Percentiles rank a stretch among this genome's conserved stretches.
Evolutionary conservation across 805 yeast genomes (phyloP).

Genomic region (Blastobotrys robertii): DNA sequence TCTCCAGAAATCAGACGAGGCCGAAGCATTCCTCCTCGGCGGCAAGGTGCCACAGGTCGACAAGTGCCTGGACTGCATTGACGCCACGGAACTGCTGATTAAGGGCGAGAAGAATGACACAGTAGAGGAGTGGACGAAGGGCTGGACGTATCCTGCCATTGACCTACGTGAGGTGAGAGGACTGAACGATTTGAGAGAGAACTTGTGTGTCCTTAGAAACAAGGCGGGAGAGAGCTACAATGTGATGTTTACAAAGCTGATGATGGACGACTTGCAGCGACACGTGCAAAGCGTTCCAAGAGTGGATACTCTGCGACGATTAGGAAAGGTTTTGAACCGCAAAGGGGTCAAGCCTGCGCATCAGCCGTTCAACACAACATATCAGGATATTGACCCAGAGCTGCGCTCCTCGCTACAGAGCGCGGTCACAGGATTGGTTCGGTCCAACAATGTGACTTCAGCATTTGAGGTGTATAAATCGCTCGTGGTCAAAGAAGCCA

Average conservation of each 20-base stretch:
- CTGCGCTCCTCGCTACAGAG: conserved; percentile 37
- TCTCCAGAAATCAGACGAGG: conserved; percentile 38
- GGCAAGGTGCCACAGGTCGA: conserved; percentile 36
- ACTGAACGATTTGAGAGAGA: conserved; percentile 39
- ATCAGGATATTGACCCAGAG: conserved; percentile 30
- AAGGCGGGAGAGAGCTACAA: conserved; percentile 64
- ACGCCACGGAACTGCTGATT: conserved; percentile 47
- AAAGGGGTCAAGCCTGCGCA: neutral
- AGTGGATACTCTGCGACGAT: conserved; percentile 42
- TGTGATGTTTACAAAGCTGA: conserved; percentile 41
- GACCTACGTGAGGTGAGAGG: conserved; percentile 43
- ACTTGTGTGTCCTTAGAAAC: conserved; percentile 45
- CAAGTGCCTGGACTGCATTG: conserved; percentile 47
- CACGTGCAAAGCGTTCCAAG: conserved; percentile 44
- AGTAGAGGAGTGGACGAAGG: conserved; percentile 8
- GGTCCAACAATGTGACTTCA: conserved; percentile 49
- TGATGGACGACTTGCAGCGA: conserved; percentile 51
- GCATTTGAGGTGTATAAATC: conserved; percentile 63
- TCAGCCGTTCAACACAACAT: conserved; percentile 27
- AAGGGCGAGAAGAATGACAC: conserved; percentile 35
- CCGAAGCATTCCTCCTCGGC: conserved; percentile 33
- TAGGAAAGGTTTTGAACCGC: conserved; percentile 22
- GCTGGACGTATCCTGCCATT: conserved; percentile 28
- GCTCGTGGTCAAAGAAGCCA: conserved; percentile 57
- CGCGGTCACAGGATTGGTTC: conserved; percentile 45